phyloP scores from a whole-genome alignment of 139 green algal species.

The Chlamydomonas eustigma region DNA sequence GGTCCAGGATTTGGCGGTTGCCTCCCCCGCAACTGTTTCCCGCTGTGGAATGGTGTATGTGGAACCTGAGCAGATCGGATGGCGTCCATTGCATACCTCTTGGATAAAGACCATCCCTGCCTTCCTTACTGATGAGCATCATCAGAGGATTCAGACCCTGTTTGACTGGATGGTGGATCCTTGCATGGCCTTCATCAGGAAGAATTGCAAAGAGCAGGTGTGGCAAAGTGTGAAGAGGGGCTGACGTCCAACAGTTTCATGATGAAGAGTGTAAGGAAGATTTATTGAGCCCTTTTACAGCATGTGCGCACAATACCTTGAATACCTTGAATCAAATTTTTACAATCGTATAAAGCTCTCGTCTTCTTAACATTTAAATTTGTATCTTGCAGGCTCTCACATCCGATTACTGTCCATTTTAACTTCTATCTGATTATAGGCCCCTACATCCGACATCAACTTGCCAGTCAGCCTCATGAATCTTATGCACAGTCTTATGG shows the following conservation, averaged over 20 bases:
- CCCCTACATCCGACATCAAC: conserved; percentile 11
- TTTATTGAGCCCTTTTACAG: no score
- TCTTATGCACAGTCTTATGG: conserved; percentile 43
- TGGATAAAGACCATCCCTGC: background rate
- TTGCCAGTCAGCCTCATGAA: conserved; percentile 31
- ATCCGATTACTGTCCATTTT: no score
- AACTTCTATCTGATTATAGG: background rate
- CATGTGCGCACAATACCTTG: no score
- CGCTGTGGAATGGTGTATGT: conserved; percentile 83
- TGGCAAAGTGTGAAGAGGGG: no score
- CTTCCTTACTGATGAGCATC: conserved; percentile 19
- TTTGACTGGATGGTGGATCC: conserved; percentile 65
- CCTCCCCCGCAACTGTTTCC: conserved; percentile 73
- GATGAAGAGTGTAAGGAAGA: no score
- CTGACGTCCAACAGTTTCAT: no score
- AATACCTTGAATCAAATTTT: no score
- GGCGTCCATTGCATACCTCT: conserved; percentile 31
- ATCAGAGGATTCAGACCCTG: conserved; percentile 24
- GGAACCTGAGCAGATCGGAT: conserved; percentile 47
- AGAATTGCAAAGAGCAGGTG: conserved; percentile 55
- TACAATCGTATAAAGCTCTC: no score
- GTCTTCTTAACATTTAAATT: no score
- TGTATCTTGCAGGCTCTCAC: no score
- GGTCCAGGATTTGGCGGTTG: conserved; percentile 74
- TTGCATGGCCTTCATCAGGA: conserved; percentile 43